Evolutionary conservation across 345 rosid genomes (phyloP), one percentile per base, ranked within the genome.

Genomic region (Carallia brachiata): DNA sequence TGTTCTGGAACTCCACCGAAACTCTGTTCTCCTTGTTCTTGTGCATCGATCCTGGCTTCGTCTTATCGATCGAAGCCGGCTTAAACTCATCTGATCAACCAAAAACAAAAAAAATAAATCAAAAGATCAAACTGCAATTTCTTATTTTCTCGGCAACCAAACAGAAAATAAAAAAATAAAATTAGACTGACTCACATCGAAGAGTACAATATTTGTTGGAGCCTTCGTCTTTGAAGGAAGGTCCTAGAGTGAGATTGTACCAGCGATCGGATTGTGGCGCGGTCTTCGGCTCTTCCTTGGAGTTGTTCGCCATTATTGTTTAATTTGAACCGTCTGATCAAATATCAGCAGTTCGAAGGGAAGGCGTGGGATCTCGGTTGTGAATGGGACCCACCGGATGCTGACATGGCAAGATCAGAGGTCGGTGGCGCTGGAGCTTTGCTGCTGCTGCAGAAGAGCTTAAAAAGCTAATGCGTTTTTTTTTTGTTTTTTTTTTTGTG

Each of bases 21-120:
- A 89, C 98, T 78, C 95, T 81, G 23, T 83, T 89, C 39, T 87
- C 91, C 72, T 87, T 90, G 53, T 84, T 92, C 84, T 86, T 90
- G 63, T 84, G 93, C 71, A 93, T 6, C 15, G 82, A 76, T 53
- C 89, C 98, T 4, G 84, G 79, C 84, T 92, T 89, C 0, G 74
- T 83, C 85, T 90, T 90, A 59, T 93, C 97, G 17, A 93, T 87
- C 8, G 97, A 93, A 52, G 98, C 93, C 2, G 98, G 97, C 78
- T 89, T 90, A 62, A 90, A 93, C 55, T 90, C 94, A 86, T 92
- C 91, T 91, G 72, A 73, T 70, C 66, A 13, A 75, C 68, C 27
- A n/a, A 17, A 70, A 12, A 62, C 0, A 18, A 57, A 7, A 57
- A 7, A 23, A 55, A 55, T 4, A 5, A 4, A 4, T 8, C 9